Evolutionary conservation across 1,284 basidiomycete genomes (phyloP).

Genomic region (Xerocomus minutiporus): DNA sequence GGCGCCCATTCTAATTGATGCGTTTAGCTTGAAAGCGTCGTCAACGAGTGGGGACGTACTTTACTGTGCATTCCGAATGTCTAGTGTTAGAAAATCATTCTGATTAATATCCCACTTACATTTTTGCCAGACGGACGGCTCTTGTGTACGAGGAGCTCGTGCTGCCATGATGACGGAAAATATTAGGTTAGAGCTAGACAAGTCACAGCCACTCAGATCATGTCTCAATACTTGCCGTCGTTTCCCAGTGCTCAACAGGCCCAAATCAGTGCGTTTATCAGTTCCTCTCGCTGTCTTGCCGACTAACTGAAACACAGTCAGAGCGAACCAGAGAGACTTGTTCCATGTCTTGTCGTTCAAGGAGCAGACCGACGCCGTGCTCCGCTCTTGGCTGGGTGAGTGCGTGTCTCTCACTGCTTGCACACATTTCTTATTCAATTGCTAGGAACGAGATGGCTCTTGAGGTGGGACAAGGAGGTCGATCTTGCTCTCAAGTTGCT

Average conservation of each 20-base stretch:
- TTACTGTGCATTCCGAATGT: slow-evolving; percentile 36
- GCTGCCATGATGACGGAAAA: slow-evolving; percentile 25
- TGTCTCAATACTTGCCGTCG: slow-evolving; percentile 35
- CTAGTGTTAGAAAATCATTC: slow-evolving; percentile 17
- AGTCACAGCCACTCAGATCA: slow-evolving; percentile 8
- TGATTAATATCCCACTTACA: slow-evolving; percentile 40
- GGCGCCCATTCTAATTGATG: slow-evolving; percentile 74
- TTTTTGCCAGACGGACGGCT: slow-evolving; percentile 71
- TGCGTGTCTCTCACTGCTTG: slow-evolving; percentile 4
- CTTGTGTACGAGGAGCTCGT: slow-evolving; percentile 40
- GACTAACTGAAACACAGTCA: slow-evolving; percentile 46
- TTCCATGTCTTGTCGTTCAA: slow-evolving; percentile 72
- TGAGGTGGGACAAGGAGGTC: slow-evolving; percentile 76
- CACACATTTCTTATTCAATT: slow-evolving; percentile 1
- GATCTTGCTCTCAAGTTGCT: slow-evolving; percentile 66
- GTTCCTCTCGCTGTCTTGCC: neutral
- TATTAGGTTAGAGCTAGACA: neutral
- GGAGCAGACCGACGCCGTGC: slow-evolving; percentile 71
- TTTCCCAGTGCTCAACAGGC: slow-evolving; percentile 78
- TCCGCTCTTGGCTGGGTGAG: slow-evolving; percentile 76
- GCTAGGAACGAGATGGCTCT: slow-evolving; percentile 84
- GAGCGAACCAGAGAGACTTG: slow-evolving; percentile 81
- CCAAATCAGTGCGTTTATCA: slow-evolving; percentile 67
- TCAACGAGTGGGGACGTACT: slow-evolving; percentile 35
- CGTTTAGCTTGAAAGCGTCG: slow-evolving; percentile 10